Percentiles rank a stretch among this genome's conserved stretches.
These are phyloP conservation scores for Colletotrichum graminicola DNA, from an alignment of 2,329 filamentous ascomycete species.

Conservation along the genomic window DNA sequence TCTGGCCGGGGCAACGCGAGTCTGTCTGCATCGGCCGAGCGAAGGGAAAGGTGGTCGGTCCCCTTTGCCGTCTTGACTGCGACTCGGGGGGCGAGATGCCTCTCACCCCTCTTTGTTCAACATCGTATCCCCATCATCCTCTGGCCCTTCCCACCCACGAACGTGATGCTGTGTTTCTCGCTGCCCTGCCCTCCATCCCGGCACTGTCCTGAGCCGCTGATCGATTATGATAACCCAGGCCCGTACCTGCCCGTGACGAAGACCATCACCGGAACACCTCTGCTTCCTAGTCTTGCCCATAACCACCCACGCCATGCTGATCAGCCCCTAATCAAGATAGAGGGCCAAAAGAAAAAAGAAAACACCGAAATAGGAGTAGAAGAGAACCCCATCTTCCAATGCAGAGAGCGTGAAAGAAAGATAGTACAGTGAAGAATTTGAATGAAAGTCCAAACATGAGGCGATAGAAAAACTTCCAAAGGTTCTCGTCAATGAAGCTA, in stretches of 20 bases:
- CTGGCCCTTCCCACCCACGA: not conserved
- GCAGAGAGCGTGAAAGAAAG: conserved; percentile 21
- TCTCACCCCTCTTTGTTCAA: conserved; percentile 16
- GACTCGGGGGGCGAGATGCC: conserved; percentile 22
- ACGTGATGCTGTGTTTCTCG: not conserved
- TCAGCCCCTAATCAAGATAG: conserved; percentile 7
- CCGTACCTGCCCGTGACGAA: not conserved
- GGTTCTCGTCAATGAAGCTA: conserved; percentile 26
- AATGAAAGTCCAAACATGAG: not conserved
- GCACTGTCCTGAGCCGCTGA: not conserved
- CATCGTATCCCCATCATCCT: conserved; percentile 32
- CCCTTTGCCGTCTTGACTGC: not conserved
- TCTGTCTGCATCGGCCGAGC: not conserved
- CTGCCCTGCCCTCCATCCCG: not conserved
- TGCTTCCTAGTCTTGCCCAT: conserved; percentile 6
- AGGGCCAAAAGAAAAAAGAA: not conserved
- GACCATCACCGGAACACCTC: not conserved
- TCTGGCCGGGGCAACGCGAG: conserved; percentile 25
- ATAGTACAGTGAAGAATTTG: conserved; percentile 27
- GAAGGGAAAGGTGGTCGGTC: not conserved
- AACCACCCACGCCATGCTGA: conserved; percentile 10
- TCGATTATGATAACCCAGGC: conserved; percentile 22
- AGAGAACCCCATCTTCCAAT: conserved; percentile 12
- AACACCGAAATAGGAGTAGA: not conserved
- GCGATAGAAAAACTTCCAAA: not conserved